These are phyloP conservation scores for Lizonia empirigonia DNA, from an alignment of 2,329 filamentous ascomycete species.

Conservation along the genomic window DNA sequence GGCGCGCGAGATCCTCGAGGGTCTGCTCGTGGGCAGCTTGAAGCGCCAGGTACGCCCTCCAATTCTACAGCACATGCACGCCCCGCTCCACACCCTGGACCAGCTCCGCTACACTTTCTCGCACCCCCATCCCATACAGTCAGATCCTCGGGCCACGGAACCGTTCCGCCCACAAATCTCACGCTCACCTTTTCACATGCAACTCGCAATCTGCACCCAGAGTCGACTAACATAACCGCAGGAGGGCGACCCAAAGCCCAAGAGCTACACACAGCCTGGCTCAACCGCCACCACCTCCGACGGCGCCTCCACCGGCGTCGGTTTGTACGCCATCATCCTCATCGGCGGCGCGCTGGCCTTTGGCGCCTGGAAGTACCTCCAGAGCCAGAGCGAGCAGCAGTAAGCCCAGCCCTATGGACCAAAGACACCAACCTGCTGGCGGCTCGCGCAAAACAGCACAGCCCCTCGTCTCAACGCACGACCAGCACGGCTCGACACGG, in stretches of 20 bases:
- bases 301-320: conserved; percentile 69
- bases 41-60: conserved; percentile 44
- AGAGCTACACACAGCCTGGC: conserved; percentile 58
- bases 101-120: not conserved
- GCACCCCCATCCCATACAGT: not conserved
- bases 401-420: not conserved
- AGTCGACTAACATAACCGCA: conserved; percentile 16
- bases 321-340: conserved; percentile 80
- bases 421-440: not conserved
- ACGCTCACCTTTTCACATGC: not conserved
- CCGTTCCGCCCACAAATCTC: conserved; percentile 21
- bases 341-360: conserved; percentile 79
- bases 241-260: conserved; percentile 80
- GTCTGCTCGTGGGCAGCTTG: conserved; percentile 46
- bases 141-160: conserved; percentile 19
- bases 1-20: conserved; percentile 87
- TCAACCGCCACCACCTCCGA: conserved; percentile 55
- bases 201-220: not conserved
- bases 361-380: conserved; percentile 83
- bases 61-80: not conserved
- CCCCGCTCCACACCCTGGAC: not conserved
- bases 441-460: not conserved
- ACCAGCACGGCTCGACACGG: not conserved
- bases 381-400: conserved; percentile 53
- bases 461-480: not conserved